Percentiles rank a stretch among this genome's conserved stretches.
Conservation (phyloP, 495 filamentous ascomycete genomes). For the Penicillium ucsense region DNA sequence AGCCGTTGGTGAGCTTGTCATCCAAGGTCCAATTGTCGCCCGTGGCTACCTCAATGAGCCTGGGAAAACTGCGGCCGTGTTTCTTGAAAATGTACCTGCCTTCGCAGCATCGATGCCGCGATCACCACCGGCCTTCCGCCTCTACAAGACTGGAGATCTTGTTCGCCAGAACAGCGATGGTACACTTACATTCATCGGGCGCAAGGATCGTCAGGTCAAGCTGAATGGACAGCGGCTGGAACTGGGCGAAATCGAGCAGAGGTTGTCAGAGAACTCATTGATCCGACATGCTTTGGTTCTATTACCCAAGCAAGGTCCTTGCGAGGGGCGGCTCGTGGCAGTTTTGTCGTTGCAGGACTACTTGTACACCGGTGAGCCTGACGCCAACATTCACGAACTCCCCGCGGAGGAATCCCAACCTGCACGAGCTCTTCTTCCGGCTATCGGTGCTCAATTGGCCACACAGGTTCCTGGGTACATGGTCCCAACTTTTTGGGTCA, state of each 20-base stretch:
- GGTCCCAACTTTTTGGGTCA: background rate
- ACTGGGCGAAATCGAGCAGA: constrained; percentile 2
- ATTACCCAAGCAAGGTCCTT: background rate
- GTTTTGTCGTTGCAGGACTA: background rate
- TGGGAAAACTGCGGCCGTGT: constrained; percentile 23
- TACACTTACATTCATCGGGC: background rate
- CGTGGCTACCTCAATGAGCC: constrained; percentile 33
- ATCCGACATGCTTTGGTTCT: background rate
- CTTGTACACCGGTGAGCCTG: background rate
- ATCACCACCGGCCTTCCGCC: background rate
- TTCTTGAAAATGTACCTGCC: constrained; percentile 12
- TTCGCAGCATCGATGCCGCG: background rate
- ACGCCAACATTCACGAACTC: background rate
- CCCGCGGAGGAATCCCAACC: background rate
- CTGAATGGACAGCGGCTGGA: constrained; percentile 4
- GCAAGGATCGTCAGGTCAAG: constrained; percentile 5
- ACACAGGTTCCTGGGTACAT: background rate
- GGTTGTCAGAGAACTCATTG: background rate
- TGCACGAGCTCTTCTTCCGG: background rate
- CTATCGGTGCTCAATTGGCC: background rate
- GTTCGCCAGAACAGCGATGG: constrained; percentile 2
- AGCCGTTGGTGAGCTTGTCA: constrained; percentile 33
- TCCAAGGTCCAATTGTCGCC: constrained; percentile 35
- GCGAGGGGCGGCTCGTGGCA: background rate
- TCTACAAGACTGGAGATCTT: constrained; percentile 9